Evolutionary conservation across 2,329 filamentous ascomycete genomes (phyloP).

Genomic region (Xylaria sp.): DNA sequence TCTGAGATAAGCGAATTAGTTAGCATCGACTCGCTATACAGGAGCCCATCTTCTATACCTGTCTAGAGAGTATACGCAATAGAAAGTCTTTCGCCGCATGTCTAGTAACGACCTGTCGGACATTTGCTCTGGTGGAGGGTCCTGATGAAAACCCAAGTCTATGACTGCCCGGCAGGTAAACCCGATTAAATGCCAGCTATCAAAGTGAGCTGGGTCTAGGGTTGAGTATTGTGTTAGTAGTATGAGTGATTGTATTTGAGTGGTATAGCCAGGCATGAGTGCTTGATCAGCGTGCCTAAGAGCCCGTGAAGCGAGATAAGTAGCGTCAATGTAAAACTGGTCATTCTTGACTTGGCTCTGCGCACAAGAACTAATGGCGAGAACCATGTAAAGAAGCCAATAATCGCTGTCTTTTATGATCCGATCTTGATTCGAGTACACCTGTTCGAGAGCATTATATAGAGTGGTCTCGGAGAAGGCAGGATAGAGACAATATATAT

Average conservation of each 20-base stretch:
- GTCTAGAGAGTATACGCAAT: slow-evolving; percentile 90
- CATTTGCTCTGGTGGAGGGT: slow-evolving; percentile 77
- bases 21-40: not conserved
- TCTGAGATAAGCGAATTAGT: slow-evolving; percentile 27
- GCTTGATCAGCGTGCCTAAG: slow-evolving; percentile 83
- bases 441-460: slow-evolving; percentile 80
- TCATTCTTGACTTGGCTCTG: slow-evolving; percentile 77
- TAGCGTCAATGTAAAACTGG: slow-evolving; percentile 67
- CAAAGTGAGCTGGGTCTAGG: slow-evolving; percentile 89
- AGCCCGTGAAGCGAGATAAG: slow-evolving; percentile 70
- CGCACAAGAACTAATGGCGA: slow-evolving; percentile 82
- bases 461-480: slow-evolving; percentile 84
- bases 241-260: slow-evolving; percentile 87
- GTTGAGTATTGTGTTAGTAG: slow-evolving; percentile 90
- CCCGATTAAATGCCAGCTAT: slow-evolving; percentile 93
- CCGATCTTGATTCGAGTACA: slow-evolving; percentile 77
- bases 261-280: slow-evolving; percentile 83
- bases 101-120: slow-evolving; percentile 78
- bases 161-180: slow-evolving; percentile 88
- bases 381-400: slow-evolving; percentile 89
- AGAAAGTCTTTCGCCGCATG: slow-evolving; percentile 84
- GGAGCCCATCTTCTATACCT: slow-evolving; percentile 63
- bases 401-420: slow-evolving; percentile 76
- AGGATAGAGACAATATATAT: slow-evolving; percentile 82
- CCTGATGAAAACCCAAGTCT: slow-evolving; percentile 92